Evolutionary conservation across 345 rosid species (phyloP), one percentile per base, ranked within the genome.

Genomic region (Pelargonium nanum): DNA sequence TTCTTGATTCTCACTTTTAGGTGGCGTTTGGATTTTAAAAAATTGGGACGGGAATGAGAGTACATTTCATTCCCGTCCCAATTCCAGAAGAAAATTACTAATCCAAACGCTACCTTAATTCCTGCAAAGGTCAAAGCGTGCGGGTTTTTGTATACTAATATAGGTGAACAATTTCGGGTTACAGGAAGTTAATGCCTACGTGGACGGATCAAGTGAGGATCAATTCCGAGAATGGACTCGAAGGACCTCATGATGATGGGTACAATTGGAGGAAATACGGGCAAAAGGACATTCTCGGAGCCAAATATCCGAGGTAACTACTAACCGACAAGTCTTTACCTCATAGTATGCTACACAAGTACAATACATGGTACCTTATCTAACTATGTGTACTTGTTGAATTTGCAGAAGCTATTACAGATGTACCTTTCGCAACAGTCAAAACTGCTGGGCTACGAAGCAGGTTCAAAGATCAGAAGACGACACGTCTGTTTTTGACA

Each of bases 241-340:
- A 83, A 65, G 98, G 86, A 17, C 80, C 92, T 48, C 77, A 77
- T 9, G 92, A 84, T 53, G 95, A 88, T 72, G 84, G 90, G 69
- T 79, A 67, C 22, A 83, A 80, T 68, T 88, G 98, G 98, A 88
- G 98, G 75, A 88, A 91, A 66, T 88, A 91, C 70, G 98, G 93
- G 7, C 98, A 92, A 53, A 91, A 91, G 67, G 91, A 83, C 68
- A 92, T 89, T 55, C 89, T 85, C 0, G 93, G 95, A 53, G 85
- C 96, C 58, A 86, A 71, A 74, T 81, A 74, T 75, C 98, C 96
- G 6, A 87, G 98, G 98, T 83, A 23, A 58, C 45, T n/a, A n/a
- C n/a, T n/a, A 21, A 62, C 12, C 28, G 1, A 53, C 45, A 4
- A 30, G 26, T 7, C 52, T 24, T 8, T 34, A 34, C 45, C 45